Evolutionary conservation across 805 yeast genomes (phyloP).

Genomic region (Metschnikowia continentalis): DNA sequence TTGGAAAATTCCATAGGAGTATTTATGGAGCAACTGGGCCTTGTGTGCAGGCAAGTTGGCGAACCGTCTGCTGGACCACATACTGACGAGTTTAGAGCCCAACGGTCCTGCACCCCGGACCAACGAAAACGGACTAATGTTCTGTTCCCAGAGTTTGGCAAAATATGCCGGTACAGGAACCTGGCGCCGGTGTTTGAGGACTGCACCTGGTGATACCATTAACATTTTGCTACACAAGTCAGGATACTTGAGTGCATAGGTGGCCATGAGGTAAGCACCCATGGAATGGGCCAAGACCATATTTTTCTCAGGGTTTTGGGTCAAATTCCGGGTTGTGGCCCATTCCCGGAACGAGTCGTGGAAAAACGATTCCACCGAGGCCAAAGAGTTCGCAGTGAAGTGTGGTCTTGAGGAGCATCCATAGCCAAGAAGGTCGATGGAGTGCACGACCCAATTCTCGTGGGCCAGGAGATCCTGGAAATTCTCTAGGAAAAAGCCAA

Average conservation of each 20-base stretch:
- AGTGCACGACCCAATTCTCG: conserved; percentile 69
- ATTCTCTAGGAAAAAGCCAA: conserved; percentile 42
- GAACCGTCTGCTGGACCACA: conserved; percentile 85
- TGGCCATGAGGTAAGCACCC: conserved; percentile 80
- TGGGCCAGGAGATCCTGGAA: conserved; percentile 23
- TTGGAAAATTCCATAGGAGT: conserved; percentile 80
- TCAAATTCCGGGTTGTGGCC: conserved; percentile 48
- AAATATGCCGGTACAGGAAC: conserved; percentile 72
- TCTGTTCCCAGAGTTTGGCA: conserved; percentile 75
- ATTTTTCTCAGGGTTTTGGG: conserved; percentile 34
- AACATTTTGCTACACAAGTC: conserved; percentile 59
- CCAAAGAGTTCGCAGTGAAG: conserved; percentile 41
- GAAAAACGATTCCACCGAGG: conserved; percentile 58
- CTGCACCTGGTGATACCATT: conserved; percentile 90
- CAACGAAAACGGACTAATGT: conserved; percentile 78
- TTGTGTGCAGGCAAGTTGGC: conserved; percentile 48
- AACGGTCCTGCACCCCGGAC: conserved; percentile 75
- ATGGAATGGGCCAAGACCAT: conserved; percentile 80
- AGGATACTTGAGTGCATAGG: conserved; percentile 60
- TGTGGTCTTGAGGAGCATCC: conserved; percentile 84
- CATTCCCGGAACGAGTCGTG: conserved; percentile 62
- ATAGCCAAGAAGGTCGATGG: conserved; percentile 85
- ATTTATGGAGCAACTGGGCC: conserved; percentile 59
- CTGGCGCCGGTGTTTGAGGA: conserved; percentile 45
- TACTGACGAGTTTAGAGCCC: conserved; percentile 82